A percentile compares a stretch with the other conserved stretches of the same genome.
Conservation (phyloP, 2,329 filamentous ascomycete genomes). For the Biscogniauxia marginata region DNA sequence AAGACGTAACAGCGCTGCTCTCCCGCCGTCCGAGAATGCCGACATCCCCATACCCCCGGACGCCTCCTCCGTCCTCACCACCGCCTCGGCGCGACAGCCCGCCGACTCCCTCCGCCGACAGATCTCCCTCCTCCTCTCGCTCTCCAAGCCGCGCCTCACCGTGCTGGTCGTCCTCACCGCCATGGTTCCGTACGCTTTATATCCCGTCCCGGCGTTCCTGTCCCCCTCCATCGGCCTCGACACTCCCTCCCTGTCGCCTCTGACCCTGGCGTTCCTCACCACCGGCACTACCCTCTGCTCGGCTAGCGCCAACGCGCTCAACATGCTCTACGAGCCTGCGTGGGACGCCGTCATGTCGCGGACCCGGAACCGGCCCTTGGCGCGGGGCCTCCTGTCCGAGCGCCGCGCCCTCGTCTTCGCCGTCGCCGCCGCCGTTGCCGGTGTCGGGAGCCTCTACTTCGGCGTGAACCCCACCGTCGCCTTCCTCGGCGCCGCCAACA, state of each 20-base stretch:
- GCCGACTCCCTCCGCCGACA: slow-evolving; percentile 59
- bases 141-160: slow-evolving; percentile 93
- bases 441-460: slow-evolving; percentile 73
- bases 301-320: slow-evolving; percentile 90
- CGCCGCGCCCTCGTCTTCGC: slow-evolving; percentile 77
- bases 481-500: slow-evolving; percentile 80
- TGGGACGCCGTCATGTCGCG: slow-evolving; percentile 92
- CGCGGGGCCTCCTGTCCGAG: slow-evolving; percentile 72
- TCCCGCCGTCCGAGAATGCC: slow-evolving; percentile 12
- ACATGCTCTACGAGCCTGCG: slow-evolving; percentile 92
- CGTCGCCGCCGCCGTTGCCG: slow-evolving; percentile 65
- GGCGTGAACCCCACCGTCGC: slow-evolving; percentile 95
- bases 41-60: slow-evolving; percentile 41
- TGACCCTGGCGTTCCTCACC: slow-evolving; percentile 91
- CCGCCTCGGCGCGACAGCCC: slow-evolving; percentile 49
- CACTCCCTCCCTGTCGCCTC: slow-evolving; percentile 80
- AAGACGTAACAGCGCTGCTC: slow-evolving; percentile 10
- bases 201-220: slow-evolving; percentile 86
- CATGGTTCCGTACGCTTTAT: slow-evolving; percentile 87
- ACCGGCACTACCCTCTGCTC: slow-evolving; percentile 83
- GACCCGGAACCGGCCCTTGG: slow-evolving; percentile 87
- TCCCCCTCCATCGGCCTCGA: slow-evolving; percentile 58
- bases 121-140: slow-evolving; percentile 78
- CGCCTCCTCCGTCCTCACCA: slow-evolving; percentile 56
- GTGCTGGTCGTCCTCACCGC: slow-evolving; percentile 89